Conservation (phyloP, 192 early-diverging fungal species). For the Coemansia sp. region DNA sequence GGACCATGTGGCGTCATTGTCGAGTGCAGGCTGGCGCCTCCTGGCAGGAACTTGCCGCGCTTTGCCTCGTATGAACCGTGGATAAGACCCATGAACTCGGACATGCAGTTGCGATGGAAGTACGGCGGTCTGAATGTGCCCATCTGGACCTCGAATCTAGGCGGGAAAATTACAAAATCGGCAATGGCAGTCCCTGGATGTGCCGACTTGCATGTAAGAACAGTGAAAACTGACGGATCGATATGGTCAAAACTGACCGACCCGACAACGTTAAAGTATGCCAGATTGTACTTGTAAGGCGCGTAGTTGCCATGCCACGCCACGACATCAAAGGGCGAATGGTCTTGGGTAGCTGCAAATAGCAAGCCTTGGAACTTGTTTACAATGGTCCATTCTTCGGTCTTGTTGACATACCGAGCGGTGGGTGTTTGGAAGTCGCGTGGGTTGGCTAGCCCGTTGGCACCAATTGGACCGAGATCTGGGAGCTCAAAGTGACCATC, state of each 20-base stretch:
- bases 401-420: constrained; percentile 70
- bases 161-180: constrained; percentile 97
- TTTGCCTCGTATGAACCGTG: constrained; percentile 92
- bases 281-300: constrained; percentile 90
- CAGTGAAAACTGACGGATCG: constrained; percentile 97
- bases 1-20: constrained; percentile 94
- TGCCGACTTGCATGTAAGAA: constrained; percentile 85
- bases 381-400: constrained; percentile 62
- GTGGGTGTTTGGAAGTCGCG: constrained; percentile 90
- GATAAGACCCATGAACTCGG: constrained; percentile 98
- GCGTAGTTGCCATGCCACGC: constrained; percentile 99
- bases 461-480: constrained; percentile 92
- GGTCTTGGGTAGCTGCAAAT: constrained; percentile 67
- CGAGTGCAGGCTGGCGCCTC: constrained; percentile 78
- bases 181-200: constrained; percentile 82
- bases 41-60: constrained; percentile 84
- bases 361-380: constrained; percentile 84
- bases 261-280: constrained; percentile 78
- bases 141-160: constrained; percentile 88
- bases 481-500: constrained; percentile 90
- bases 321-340: constrained; percentile 94
- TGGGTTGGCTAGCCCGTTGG: constrained; percentile 93
- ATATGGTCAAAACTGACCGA: constrained; percentile 86
- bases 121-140: constrained; percentile 93
- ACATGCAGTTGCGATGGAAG: constrained; percentile 97